Base-by-base conservation (phyloP, 1,284 basidiomycete genomes). In the Xanthoconium separans region DNA sequence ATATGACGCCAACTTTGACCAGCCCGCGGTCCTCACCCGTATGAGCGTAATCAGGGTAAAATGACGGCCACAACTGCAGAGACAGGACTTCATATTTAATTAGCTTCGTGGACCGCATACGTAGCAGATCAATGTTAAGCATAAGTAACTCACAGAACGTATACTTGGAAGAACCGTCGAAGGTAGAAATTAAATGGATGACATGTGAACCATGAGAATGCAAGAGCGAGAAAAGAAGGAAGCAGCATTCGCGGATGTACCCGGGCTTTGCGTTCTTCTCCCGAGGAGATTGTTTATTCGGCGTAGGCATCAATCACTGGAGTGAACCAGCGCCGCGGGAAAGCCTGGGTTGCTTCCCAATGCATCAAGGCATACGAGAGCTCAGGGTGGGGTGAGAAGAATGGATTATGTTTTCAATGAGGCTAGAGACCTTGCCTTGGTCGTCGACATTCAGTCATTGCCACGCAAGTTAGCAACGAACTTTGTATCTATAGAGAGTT, bases 251-350 rank as follows among this genome's bases (percentile, higher is more conserved):
- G 22, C 24, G 30, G 30, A 9, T 16, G 22, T 34, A 10, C 30
- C 27, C 20, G n/a, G 3, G 30, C 31, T 44, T 27, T n/a, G 24
- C 18, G 6, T 33, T 40, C 18, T 51, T 55, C 34, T 58, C 34
- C 58, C 53, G 44, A 62, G 60, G 59, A 58, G 49, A 44, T 61
- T 27, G 6, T 9, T 24, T 33, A 34, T 18, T 15, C 10, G 24
- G 27, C 27, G 27, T 16, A 6, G 13, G 24, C 18, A 6, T 16
- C 36, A 31, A 46, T 30, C 36, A 29, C 18, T 11, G 7, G 13
- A 7, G 18, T 40, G 18, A 15, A 16, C n/a, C 27, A 34, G 29
- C 18, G 11, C 33, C 44, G 18, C 44, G 41, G 24, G 22, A 54
- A 31, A 39, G 24, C 41, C 22, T 15, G 31, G 29, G 29, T 44